Conservation (phyloP, 1,284 basidiomycete species). For the Neonothopanus nambi region DNA sequence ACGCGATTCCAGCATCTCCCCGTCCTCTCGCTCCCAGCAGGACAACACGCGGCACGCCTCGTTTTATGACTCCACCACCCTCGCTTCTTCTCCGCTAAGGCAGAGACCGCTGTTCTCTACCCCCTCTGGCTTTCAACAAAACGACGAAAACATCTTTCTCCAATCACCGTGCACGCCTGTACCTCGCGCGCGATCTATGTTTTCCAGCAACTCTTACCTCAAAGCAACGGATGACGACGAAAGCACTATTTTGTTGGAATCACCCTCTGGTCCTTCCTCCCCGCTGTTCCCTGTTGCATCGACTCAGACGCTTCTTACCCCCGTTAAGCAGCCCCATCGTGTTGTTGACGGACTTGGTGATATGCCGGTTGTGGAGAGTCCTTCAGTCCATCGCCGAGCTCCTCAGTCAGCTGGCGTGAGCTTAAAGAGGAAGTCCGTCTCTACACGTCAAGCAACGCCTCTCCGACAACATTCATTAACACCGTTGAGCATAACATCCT, state of each 20-base stretch:
- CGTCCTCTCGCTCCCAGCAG: conserved; percentile 44
- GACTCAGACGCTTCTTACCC: conserved; percentile 52
- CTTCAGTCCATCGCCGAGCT: conserved; percentile 25
- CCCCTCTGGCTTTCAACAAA: conserved; percentile 32
- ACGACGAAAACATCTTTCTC: conserved; percentile 50
- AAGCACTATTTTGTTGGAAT: conserved; percentile 52
- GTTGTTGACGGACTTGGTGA: conserved; percentile 15
- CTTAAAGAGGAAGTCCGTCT: conserved; percentile 59
- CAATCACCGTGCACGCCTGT: conserved; percentile 55
- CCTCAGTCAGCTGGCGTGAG: conserved; percentile 40
- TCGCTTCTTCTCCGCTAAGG: conserved; percentile 62
- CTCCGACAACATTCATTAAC: conserved; percentile 46
- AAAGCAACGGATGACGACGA: conserved; percentile 56
- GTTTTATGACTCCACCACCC: conserved; percentile 53
- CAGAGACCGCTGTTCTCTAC: conserved; percentile 38
- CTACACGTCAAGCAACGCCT: conserved; percentile 38
- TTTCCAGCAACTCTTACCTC: conserved; percentile 39
- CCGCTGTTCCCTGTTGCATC: conserved; percentile 42
- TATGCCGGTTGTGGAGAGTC: conserved; percentile 13
- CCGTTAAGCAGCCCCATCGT: conserved; percentile 47
- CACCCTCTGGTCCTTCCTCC: conserved; percentile 37
- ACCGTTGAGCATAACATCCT: conserved; percentile 49
- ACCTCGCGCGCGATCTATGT: conserved; percentile 38
- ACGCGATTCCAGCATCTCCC: conserved; percentile 44
- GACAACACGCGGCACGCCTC: conserved; percentile 33